These are phyloP conservation scores for Bjerkandera adusta DNA, from an alignment of 1,284 basidiomycete genomes.

Conservation along the genomic window DNA sequence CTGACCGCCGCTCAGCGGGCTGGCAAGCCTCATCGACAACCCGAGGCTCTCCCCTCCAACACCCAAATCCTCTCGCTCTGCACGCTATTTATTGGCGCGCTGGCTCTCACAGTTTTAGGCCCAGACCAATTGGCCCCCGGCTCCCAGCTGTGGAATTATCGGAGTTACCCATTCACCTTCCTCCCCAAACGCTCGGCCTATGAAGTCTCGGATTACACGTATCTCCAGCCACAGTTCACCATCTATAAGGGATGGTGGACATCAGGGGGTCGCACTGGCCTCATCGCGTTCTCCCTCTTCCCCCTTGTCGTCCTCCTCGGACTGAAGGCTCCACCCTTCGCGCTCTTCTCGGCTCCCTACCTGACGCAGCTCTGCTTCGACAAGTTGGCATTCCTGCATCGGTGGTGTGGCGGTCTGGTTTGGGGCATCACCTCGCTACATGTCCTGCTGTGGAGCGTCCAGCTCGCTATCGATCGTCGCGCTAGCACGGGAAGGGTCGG, in stretches of 20 bases:
- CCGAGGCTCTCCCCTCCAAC: constrained; percentile 58
- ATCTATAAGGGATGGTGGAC: constrained; percentile 82
- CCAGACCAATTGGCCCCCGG: constrained; percentile 73
- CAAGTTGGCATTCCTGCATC: constrained; percentile 73
- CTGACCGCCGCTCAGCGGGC: constrained; percentile 30
- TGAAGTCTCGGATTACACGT: constrained; percentile 28
- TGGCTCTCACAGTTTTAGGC: constrained; percentile 57
- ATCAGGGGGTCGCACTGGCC: constrained; percentile 67
- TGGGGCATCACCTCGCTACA: constrained; percentile 73
- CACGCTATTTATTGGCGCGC: constrained; percentile 40
- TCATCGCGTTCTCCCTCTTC: constrained; percentile 77
- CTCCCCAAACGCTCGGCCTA: constrained; percentile 24
- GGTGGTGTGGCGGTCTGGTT: constrained; percentile 71
- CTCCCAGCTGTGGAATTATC: constrained; percentile 40
- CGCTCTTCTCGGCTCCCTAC: constrained; percentile 71
- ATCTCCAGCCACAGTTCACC: constrained; percentile 51
- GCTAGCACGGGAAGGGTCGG: constrained; percentile 49
- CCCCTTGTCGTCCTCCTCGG: constrained; percentile 78
- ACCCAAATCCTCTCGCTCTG: constrained; percentile 50
- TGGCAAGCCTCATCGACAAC: constrained; percentile 40
- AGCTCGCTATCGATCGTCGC: constrained; percentile 56
- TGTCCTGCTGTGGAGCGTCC: constrained; percentile 74
- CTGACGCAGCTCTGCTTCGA: constrained; percentile 75
- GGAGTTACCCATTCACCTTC: constrained; percentile 27
- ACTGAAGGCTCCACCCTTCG: constrained; percentile 75